These are phyloP conservation scores for Aureoboletus auriporus DNA, from an alignment of 768 basidiomycete genomes.

Conservation along the genomic window DNA sequence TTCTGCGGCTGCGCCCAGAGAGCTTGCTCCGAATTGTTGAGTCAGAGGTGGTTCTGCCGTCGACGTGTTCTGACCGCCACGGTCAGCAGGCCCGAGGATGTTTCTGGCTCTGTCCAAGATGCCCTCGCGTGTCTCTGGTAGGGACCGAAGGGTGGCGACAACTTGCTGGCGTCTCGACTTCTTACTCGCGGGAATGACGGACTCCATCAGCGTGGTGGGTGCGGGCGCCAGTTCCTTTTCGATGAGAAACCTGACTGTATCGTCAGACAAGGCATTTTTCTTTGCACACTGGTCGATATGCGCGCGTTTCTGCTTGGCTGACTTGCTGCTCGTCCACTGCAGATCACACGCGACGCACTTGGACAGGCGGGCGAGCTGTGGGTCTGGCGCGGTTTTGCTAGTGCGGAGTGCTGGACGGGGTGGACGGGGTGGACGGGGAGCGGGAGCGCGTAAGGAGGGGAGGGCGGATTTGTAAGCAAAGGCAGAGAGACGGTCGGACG, in stretches of 20 bases:
- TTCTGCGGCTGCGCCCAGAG: conserved; percentile 21
- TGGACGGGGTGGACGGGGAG: conserved; percentile 2
- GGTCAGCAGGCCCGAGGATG: conserved; percentile 25
- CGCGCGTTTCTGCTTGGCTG: conserved; percentile 52
- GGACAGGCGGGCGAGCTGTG: conserved; percentile 43
- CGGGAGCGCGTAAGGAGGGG: neutral
- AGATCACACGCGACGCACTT: conserved; percentile 64
- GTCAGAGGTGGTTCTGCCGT: conserved; percentile 24
- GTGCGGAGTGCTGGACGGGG: neutral
- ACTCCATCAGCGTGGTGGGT: conserved; percentile 47
- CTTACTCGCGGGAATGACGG: conserved; percentile 46
- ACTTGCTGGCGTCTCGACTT: conserved; percentile 36
- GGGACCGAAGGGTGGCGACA: conserved; percentile 41
- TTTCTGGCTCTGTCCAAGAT: conserved; percentile 38
- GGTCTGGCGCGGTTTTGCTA: conserved; percentile 29
- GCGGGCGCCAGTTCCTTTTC: conserved; percentile 42
- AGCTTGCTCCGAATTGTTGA: conserved; percentile 40
- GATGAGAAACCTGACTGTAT: conserved; percentile 53
- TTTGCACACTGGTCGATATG: conserved; percentile 70
- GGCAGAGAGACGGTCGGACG: conserved; percentile 22
- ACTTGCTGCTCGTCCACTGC: conserved; percentile 70
- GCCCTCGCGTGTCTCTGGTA: conserved; percentile 42
- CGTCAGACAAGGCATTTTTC: conserved; percentile 49
- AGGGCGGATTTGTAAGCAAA: conserved; percentile 34
- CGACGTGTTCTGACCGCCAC: too few relatives aligned